Base-by-base conservation (phyloP, 2,329 filamentous ascomycete genomes). In the Trichoderma harzianum region DNA sequence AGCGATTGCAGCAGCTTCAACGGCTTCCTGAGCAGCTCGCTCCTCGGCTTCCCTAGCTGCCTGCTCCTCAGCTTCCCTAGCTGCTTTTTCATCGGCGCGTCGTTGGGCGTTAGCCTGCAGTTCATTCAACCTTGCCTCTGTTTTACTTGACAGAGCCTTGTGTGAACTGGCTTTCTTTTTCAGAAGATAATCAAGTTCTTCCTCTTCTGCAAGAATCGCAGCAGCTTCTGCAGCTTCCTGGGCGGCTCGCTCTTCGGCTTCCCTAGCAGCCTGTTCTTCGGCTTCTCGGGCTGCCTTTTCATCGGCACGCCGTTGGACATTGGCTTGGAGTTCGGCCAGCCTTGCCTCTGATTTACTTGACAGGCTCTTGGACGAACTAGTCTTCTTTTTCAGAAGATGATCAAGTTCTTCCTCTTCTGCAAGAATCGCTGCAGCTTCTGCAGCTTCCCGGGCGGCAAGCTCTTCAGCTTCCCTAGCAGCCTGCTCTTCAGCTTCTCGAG, bases 131-230 rank as follows among this genome's bases (percentile, higher is more conserved):
- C 74, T 84, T 70, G 80, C 78, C 8, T 71, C 76, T 63, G 78
- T 76, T 47, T 76, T 78, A 55, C 72, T 78, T 10, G 65, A 72
- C 30, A 78, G 79, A 72, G 75, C 77, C 68, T 74, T 76, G 67
- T 11, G 69, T 58, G 18, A 72, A 72, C 79, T 80, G 0, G 76
- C 78, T 62, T 80, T 82, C 39, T 77, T 78, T 74, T 82, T 85
- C 32, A 80, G 78, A 16, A 77, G 73, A 1, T 82, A 65, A 16
- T 75, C 73, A 47, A 75, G 74, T 11, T 80, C 68, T 24, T 55
- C 63, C 21, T 66, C 63, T 28, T 66, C 63, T 53, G 73, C 75
- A 36, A 73, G 75, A 18, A 66, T 55, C 11, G 30, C 60, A 5
- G 60, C 60, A 62, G 60, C 60, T 16, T 78, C 36, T 8, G 51